These are phyloP conservation scores for Ambrosia hybrid DNA, from an alignment of 140 eudicot species.

Conservation along the genomic window DNA sequence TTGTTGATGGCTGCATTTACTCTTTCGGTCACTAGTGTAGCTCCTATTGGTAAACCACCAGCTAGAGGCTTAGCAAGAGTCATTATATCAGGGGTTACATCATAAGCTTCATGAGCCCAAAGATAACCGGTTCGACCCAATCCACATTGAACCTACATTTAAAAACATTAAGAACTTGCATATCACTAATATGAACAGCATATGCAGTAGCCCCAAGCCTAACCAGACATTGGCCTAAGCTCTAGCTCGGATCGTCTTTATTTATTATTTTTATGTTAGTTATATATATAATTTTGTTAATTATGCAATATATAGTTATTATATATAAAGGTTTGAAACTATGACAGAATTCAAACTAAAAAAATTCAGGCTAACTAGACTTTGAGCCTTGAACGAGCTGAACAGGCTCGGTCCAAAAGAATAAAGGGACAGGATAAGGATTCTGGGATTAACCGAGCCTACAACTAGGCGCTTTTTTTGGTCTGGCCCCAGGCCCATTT, in stretches of 20 bases:
- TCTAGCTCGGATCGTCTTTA: too few relatives aligned
- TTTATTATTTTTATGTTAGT: too few relatives aligned
- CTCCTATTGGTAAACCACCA: conserved; percentile 94
- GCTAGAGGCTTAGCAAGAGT: conserved; percentile 98
- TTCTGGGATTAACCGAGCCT: background rate
- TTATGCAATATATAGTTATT: too few relatives aligned
- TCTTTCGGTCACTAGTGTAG: conserved; percentile 67
- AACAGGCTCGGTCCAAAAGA: background rate
- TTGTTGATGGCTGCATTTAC: conserved; percentile 56
- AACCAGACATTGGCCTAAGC: too few relatives aligned
- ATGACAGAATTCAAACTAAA: too few relatives aligned
- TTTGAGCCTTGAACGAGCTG: too few relatives aligned
- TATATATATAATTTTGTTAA: too few relatives aligned
- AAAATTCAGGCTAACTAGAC: too few relatives aligned
- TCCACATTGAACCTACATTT: conserved; percentile 84
- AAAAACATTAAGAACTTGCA: background rate
- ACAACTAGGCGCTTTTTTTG: background rate
- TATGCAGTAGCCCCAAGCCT: background rate
- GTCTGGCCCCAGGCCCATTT: background rate
- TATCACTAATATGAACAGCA: background rate
- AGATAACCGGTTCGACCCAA: conserved; percentile 86
- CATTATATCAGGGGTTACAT: conserved; percentile 83
- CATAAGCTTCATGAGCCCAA: conserved; percentile 92
- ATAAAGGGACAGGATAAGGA: background rate
- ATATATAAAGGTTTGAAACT: too few relatives aligned